Evolutionary conservation across 768 basidiomycete species (phyloP).

Genomic region (Boletus coccyginus): DNA sequence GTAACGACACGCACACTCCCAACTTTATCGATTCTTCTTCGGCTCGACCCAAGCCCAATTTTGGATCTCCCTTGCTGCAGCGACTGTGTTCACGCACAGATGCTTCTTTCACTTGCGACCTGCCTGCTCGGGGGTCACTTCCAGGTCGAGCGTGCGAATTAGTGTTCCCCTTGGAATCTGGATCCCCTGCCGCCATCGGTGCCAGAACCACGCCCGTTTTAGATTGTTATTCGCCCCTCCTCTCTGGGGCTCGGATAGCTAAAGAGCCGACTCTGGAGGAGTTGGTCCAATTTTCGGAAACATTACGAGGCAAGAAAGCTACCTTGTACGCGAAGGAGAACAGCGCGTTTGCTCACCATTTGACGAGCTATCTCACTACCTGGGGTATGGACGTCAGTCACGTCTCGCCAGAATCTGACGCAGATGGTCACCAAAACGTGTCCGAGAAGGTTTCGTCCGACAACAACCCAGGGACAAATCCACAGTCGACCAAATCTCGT

Average conservation of each 20-base stretch:
- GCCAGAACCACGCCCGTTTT: constrained; percentile 38
- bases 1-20: constrained; percentile 6
- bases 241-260: constrained; percentile 48
- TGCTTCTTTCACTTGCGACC: constrained; percentile 39
- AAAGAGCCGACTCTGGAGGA: constrained; percentile 80
- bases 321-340: constrained; percentile 82
- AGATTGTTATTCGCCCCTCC: constrained; percentile 49
- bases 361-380: constrained; percentile 88
- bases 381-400: constrained; percentile 97
- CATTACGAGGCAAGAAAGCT: constrained; percentile 78
- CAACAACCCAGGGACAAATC: background rate
- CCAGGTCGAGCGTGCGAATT: constrained; percentile 65
- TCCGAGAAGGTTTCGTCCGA: constrained; percentile 16
- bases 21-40: constrained; percentile 8
- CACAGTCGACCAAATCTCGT: constrained; percentile 18
- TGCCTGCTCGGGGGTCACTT: constrained; percentile 40
- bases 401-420: constrained; percentile 57
- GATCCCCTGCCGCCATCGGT: constrained; percentile 45
- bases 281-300: constrained; percentile 75
- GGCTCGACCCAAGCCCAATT: constrained; percentile 36
- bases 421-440: constrained; percentile 35
- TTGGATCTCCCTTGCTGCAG: constrained; percentile 54
- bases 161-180: constrained; percentile 58
- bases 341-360: constrained; percentile 86
- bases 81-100: constrained; percentile 60